These are phyloP conservation scores for Kwoniella shivajii DNA, from an alignment of 1,284 basidiomycete species.

Conservation along the genomic window DNA sequence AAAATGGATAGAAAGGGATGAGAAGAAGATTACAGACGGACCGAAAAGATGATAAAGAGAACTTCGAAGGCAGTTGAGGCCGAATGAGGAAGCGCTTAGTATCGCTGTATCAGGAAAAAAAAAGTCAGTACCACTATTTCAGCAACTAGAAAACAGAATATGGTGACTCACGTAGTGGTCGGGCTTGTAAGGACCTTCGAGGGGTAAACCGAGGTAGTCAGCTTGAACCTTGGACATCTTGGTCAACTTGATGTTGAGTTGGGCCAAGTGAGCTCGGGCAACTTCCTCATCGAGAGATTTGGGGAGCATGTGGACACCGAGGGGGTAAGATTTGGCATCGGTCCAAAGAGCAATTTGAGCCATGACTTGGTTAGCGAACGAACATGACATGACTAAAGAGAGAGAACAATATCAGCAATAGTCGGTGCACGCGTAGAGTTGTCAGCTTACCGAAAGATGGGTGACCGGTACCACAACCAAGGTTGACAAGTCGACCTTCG, in stretches of 20 bases:
- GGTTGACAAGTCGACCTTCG: constrained; percentile 97
- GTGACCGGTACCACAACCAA: constrained; percentile 89
- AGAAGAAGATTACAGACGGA: constrained; percentile 1
- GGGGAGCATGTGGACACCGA: constrained; percentile 94
- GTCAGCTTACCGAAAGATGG: constrained; percentile 62
- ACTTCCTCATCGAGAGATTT: constrained; percentile 99
- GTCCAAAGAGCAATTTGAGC: constrained; percentile 99
- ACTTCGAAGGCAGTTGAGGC: constrained; percentile 37
- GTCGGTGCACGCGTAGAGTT: background rate
- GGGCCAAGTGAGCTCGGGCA: constrained; percentile 87
- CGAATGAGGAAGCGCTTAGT: constrained; percentile 32
- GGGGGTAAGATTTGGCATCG: constrained; percentile 74
- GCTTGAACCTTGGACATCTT: constrained; percentile 76
- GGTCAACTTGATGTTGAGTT: constrained; percentile 94
- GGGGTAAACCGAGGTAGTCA: constrained; percentile 88
- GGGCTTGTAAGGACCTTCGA: constrained; percentile 91
- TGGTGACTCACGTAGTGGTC: constrained; percentile 63
- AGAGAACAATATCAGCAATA: constrained; percentile 14
- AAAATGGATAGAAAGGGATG: background rate
- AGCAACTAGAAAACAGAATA: background rate
- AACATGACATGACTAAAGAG: constrained; percentile 98
- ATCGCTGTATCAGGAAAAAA: constrained; percentile 20
- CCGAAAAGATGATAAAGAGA: constrained; percentile 7
- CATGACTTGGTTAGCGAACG: constrained; percentile 97
- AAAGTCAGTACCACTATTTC: constrained; percentile 10